These are phyloP conservation scores for Cutaneotrichosporon cutaneum DNA, from an alignment of 1,284 basidiomycete species.

Conservation along the genomic window DNA sequence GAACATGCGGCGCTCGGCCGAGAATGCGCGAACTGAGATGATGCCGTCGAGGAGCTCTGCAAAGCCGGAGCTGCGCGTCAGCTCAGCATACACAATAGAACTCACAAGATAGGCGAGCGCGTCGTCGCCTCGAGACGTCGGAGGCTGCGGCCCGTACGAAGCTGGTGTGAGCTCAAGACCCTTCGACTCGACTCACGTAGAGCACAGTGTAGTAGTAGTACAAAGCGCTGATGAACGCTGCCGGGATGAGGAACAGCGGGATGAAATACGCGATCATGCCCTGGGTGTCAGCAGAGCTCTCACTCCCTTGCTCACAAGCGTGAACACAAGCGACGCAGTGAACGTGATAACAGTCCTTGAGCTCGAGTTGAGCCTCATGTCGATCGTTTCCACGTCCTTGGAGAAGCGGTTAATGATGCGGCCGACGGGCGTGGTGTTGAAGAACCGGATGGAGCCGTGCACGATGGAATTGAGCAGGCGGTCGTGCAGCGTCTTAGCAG, in stretches of 20 bases:
- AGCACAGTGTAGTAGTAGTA: constrained; percentile 68
- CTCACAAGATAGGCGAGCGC: constrained; percentile 49
- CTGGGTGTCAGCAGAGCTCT: neutral
- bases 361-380: constrained; percentile 66
- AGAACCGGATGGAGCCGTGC: constrained; percentile 48
- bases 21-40: constrained; percentile 83
- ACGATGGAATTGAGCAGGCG: constrained; percentile 42
- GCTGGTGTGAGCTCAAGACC: constrained; percentile 6
- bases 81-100: neutral
- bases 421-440: constrained; percentile 54
- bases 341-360: constrained; percentile 71
- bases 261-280: constrained; percentile 62
- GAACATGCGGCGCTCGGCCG: constrained; percentile 75
- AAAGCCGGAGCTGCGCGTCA: constrained; percentile 60
- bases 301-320: constrained; percentile 53
- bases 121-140: constrained; percentile 66
- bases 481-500: constrained; percentile 44
- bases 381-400: constrained; percentile 75
- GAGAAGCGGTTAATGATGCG: constrained; percentile 77
- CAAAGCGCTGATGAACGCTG: constrained; percentile 60
- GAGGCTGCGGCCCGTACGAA: constrained; percentile 68
- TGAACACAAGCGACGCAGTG: constrained; percentile 68
- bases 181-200: constrained; percentile 51
- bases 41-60: constrained; percentile 74
- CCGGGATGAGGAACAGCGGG: constrained; percentile 71